These are phyloP conservation scores for Trichoderma guizhouense DNA, from an alignment of 2,329 filamentous ascomycete genomes.

Conservation along the genomic window DNA sequence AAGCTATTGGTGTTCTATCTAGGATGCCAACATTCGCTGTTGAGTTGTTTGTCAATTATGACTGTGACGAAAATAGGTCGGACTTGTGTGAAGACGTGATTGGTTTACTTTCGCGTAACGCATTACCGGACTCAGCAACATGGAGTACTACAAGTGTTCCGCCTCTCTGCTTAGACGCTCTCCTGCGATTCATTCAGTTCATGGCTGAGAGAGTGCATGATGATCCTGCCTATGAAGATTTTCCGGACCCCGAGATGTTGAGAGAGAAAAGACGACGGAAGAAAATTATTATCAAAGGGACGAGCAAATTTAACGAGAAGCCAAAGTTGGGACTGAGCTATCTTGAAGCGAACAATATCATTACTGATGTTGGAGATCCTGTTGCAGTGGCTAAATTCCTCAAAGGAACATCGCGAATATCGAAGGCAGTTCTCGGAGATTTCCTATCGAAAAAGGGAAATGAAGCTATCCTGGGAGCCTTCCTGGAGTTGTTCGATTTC, in stretches of 20 bases:
- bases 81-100: conserved; percentile 96
- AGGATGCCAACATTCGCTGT: conserved; percentile 93
- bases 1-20: conserved; percentile 86
- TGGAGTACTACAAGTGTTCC: conserved; percentile 99
- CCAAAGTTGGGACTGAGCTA: conserved; percentile 87
- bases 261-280: conserved; percentile 75
- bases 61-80: conserved; percentile 86
- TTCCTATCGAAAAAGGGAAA: conserved; percentile 90
- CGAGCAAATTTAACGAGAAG: conserved; percentile 90
- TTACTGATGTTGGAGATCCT: conserved; percentile 70
- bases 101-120: conserved; percentile 86
- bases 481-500: conserved; percentile 87
- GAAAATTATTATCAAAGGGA: conserved; percentile 82
- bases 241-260: conserved; percentile 62
- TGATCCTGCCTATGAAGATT: conserved; percentile 58
- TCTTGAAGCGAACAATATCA: conserved; percentile 80
- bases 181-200: conserved; percentile 87
- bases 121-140: conserved; percentile 92
- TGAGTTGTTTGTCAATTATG: conserved; percentile 96
- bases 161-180: conserved; percentile 85
- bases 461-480: conserved; percentile 77
- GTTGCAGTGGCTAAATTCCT: conserved; percentile 81
- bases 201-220: conserved; percentile 83
- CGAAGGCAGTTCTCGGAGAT: conserved; percentile 87
- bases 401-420: conserved; percentile 80